phyloP scores from a whole-genome alignment of 805 yeast species.

The Saturnispora silvae region DNA sequence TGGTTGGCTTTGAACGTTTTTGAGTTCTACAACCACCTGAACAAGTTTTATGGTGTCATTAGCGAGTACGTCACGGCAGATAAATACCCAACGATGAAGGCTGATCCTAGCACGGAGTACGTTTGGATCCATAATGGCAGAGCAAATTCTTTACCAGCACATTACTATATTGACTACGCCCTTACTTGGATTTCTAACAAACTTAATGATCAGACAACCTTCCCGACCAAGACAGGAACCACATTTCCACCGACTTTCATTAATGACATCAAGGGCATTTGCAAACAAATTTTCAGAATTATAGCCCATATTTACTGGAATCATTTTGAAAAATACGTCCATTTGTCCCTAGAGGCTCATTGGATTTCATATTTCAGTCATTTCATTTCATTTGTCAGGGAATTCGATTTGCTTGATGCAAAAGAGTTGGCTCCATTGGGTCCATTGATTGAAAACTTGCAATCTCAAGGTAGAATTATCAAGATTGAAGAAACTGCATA shows the following conservation, averaged over 20 bases:
- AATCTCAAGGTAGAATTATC: constrained; percentile 72
- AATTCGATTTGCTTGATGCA: constrained; percentile 70
- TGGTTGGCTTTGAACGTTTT: constrained; percentile 93
- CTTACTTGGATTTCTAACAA: constrained; percentile 83
- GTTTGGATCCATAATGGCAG: constrained; percentile 69
- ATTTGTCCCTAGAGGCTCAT: constrained; percentile 87
- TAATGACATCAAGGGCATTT: constrained; percentile 76
- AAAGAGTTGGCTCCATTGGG: constrained; percentile 70
- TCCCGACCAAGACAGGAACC: constrained; percentile 83
- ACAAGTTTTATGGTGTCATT: constrained; percentile 83
- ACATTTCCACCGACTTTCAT: constrained; percentile 84
- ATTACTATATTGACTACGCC: constrained; percentile 86
- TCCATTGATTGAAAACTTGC: constrained; percentile 69
- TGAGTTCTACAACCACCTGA: constrained; percentile 76
- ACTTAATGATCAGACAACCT: constrained; percentile 77
- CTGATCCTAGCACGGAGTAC: constrained; percentile 87
- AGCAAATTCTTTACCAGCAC: constrained; percentile 80
- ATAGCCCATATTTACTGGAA: constrained; percentile 93
- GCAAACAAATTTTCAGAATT: constrained; percentile 86
- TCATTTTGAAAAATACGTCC: constrained; percentile 90
- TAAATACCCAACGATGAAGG: constrained; percentile 86
- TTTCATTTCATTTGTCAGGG: constrained; percentile 76
- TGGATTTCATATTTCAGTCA: constrained; percentile 98
- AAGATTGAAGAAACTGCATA: constrained; percentile 10
- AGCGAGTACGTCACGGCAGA: constrained; percentile 88